Evolutionary conservation across 805 yeast genomes (phyloP).

Genomic region (Zygosaccharomyces bisporus): DNA sequence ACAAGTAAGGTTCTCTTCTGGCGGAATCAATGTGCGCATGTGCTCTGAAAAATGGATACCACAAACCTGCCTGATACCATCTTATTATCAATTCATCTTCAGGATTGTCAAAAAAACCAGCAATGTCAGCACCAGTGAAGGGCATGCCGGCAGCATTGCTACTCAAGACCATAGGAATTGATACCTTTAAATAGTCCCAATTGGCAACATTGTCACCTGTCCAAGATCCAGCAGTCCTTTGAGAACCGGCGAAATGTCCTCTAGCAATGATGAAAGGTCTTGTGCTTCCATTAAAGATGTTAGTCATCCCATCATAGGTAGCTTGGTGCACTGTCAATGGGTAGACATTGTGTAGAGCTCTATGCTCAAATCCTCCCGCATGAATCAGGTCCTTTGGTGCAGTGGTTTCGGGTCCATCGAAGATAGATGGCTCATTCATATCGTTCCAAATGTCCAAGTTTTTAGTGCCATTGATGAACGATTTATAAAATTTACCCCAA

Average conservation of each 20-base stretch:
- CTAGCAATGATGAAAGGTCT: slow-evolving; percentile 89
- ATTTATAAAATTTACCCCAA: slow-evolving; percentile 57
- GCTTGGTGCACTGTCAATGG: slow-evolving; percentile 80
- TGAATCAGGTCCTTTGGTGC: slow-evolving; percentile 81
- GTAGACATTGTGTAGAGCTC: slow-evolving; percentile 84
- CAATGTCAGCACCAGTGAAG: slow-evolving; percentile 94
- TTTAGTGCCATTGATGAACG: slow-evolving; percentile 47
- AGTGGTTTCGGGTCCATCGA: slow-evolving; percentile 91
- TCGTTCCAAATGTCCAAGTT: slow-evolving; percentile 93
- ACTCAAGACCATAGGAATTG: slow-evolving; percentile 85
- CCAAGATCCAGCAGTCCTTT: slow-evolving; percentile 91
- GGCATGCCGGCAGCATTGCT: slow-evolving; percentile 83
- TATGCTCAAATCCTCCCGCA: slow-evolving; percentile 78
- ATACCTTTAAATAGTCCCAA: slow-evolving; percentile 80
- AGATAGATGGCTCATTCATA: slow-evolving; percentile 96
- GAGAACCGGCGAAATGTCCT: slow-evolving; percentile 87
- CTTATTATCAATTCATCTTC: slow-evolving; percentile 72
- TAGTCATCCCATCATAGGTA: slow-evolving; percentile 61
- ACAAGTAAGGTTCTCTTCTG: slow-evolving; percentile 89
- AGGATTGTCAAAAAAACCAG: slow-evolving; percentile 94
- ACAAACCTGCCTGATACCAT: slow-evolving; percentile 95
- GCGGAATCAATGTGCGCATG: slow-evolving; percentile 94
- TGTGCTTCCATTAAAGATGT: slow-evolving; percentile 45
- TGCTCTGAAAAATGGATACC: slow-evolving; percentile 95
- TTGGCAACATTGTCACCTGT: slow-evolving; percentile 94